A percentile compares a stretch with the other conserved stretches of the same genome.
These are phyloP conservation scores for Debaryomycetaceae sp. DNA, from an alignment of 1,139 yeast species.

Conservation along the genomic window DNA sequence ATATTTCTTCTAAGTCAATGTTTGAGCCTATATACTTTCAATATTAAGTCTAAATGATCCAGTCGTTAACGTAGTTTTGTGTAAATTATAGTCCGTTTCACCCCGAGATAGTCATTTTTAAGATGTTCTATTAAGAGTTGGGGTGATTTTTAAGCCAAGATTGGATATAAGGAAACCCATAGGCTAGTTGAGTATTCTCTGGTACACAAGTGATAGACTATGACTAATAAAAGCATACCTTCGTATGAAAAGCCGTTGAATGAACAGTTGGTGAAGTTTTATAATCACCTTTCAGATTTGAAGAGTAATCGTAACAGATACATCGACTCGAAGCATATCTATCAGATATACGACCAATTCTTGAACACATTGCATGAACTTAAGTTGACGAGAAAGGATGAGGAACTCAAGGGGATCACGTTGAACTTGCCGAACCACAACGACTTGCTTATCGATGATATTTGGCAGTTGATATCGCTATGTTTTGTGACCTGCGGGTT, in stretches of 20 bases:
- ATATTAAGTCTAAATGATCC: not conserved
- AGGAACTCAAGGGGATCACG: conserved; percentile 44
- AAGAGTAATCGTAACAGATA: conserved; percentile 64
- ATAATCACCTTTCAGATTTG: conserved; percentile 49
- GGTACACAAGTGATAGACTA: not conserved
- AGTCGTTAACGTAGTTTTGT: not conserved
- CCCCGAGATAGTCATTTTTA: not conserved
- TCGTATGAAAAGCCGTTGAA: conserved; percentile 49
- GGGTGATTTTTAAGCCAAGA: too few relatives aligned
- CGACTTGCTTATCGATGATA: conserved; percentile 79
- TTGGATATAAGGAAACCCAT: too few relatives aligned
- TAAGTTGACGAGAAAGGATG: conserved; percentile 45
- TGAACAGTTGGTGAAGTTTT: conserved; percentile 44
- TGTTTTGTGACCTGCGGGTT: conserved; percentile 90
- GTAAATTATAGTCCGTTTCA: not conserved
- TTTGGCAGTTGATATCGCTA: conserved; percentile 78
- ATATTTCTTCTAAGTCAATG: not conserved
- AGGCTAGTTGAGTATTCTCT: too few relatives aligned
- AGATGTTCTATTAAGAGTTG: not conserved
- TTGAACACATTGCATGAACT: conserved; percentile 49
- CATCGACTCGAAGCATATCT: conserved; percentile 62
- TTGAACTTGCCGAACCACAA: conserved; percentile 43
- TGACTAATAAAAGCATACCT: conserved; percentile 31
- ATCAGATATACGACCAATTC: conserved; percentile 51
- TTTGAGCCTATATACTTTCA: not conserved